phyloP scores from a whole-genome alignment of 208 protist genomes.

The Leishmania martiniquensis region DNA sequence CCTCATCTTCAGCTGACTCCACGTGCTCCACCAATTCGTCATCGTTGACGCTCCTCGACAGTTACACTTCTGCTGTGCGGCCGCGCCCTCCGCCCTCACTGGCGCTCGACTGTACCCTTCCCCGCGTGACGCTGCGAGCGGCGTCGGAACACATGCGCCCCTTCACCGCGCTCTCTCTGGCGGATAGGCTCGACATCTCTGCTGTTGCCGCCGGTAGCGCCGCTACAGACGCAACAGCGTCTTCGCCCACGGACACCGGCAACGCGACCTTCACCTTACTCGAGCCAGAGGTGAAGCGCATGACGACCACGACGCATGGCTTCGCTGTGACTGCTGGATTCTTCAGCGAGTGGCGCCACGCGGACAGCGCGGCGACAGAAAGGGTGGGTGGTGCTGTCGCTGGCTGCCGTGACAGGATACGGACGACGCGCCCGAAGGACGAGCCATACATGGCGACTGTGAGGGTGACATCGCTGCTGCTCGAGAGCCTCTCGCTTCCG shows the following conservation, averaged over 20 bases:
- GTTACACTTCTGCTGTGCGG: background rate
- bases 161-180: too few relatives aligned
- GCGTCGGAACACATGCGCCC: background rate
- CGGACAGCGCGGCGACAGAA: background rate
- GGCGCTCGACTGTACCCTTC: background rate
- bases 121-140: background rate
- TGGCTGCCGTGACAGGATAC: background rate
- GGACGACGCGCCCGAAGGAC: background rate
- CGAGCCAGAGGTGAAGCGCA: background rate
- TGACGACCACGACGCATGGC: background rate
- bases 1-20: background rate
- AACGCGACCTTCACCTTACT: background rate
- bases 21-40: slow-evolving; percentile 6
- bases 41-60: background rate
- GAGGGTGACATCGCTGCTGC: background rate
- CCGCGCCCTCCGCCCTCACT: slow-evolving; percentile 3
- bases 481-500: background rate
- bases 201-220: too few relatives aligned
- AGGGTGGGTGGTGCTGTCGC: background rate
- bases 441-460: background rate
- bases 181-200: background rate
- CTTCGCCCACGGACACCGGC: background rate
- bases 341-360: background rate
- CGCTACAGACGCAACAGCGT: background rate
- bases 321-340: background rate